Percentiles rank a stretch among this genome's conserved stretches.
Evolutionary conservation across 2,329 filamentous ascomycete genomes (phyloP).

Genomic region (Aspergillus tanneri): DNA sequence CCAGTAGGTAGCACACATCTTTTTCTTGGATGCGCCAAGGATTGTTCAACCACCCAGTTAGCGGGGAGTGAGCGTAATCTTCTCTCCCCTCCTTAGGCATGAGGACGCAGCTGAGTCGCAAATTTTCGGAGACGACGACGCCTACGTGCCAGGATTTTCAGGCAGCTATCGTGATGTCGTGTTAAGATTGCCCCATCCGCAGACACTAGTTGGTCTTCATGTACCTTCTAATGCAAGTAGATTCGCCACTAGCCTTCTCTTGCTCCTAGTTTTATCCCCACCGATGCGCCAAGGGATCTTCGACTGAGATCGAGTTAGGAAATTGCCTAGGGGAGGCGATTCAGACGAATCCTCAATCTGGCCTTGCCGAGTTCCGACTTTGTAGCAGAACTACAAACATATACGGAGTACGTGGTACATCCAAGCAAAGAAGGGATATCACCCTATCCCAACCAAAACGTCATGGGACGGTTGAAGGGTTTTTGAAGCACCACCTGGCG

Average conservation of each 20-base stretch:
- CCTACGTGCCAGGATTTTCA: not conserved
- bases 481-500: no score
- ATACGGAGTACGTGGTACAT: no score
- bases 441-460: not conserved
- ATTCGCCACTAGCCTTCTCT: not conserved
- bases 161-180: not conserved
- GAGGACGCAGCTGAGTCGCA: not conserved
- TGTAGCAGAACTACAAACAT: no score
- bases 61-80: not conserved
- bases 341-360: no score
- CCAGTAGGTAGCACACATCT: not conserved
- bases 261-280: not conserved
- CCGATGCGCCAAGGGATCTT: not conserved
- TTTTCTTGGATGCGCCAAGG: constrained; percentile 1
- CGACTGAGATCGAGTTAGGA: not conserved
- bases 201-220: not conserved
- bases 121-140: not conserved
- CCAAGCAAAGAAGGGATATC: no score
- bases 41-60: not conserved
- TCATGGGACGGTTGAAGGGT: no score
- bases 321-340: no score
- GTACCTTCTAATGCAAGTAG: constrained; percentile 1
- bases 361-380: no score
- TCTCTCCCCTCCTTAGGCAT: not conserved
- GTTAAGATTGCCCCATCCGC: not conserved